Conservation (phyloP, 345 rosid species). For the Syzygium jambos region DNA sequence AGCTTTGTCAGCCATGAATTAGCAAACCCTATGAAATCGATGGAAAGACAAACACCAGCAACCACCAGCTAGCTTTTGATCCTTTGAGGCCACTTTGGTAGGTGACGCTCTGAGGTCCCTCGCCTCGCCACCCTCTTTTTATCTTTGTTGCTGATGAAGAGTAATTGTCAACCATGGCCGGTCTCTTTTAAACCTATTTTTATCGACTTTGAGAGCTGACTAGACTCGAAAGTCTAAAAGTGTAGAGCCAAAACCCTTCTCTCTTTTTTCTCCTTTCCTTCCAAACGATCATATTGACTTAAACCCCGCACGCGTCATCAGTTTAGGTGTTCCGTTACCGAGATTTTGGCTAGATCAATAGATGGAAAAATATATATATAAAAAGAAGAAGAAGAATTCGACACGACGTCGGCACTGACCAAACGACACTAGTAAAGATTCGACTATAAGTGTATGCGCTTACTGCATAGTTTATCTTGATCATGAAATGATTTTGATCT, state of each 20-base stretch:
- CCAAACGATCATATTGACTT: not conserved
- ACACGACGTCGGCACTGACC: fast-evolving
- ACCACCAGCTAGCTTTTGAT: not conserved
- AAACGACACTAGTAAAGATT: fast-evolving
- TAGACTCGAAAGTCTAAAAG: not conserved
- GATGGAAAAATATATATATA: not conserved
- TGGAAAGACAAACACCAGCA: not conserved
- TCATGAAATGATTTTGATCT: not conserved
- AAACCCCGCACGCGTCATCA: not conserved
- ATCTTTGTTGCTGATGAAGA: not conserved
- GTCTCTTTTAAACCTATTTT: not conserved
- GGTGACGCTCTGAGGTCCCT: not conserved
- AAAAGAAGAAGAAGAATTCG: not conserved
- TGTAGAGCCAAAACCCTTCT: not conserved
- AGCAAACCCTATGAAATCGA: not conserved
- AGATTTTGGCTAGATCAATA: not conserved
- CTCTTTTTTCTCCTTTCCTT: not conserved
- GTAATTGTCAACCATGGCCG: not conserved
- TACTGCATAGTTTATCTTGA: not conserved
- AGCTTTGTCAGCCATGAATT: not conserved
- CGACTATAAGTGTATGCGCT: fast-evolving
- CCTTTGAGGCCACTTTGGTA: not conserved
- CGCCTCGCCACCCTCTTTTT: not conserved
- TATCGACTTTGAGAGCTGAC: not conserved
- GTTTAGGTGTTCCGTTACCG: not conserved